Percentiles rank a stretch among this genome's conserved stretches.
Evolutionary conservation across 1,284 basidiomycete genomes (phyloP).

Genomic region (Tylopilus sp.): DNA sequence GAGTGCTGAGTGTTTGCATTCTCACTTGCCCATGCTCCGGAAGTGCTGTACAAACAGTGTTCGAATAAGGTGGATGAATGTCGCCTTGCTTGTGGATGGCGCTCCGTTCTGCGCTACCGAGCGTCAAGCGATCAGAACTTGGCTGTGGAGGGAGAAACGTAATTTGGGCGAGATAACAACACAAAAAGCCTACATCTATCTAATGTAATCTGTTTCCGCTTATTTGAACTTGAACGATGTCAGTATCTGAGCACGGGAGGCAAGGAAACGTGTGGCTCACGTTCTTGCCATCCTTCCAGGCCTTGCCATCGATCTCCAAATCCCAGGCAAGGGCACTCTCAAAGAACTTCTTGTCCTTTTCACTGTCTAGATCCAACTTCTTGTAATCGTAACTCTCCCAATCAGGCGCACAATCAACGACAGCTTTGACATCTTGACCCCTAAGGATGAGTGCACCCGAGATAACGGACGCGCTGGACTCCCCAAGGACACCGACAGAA

Average conservation of each 20-base stretch:
- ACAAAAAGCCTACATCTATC: slow-evolving; percentile 26
- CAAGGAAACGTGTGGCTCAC: slow-evolving; percentile 43
- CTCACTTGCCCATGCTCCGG: too few relatives aligned
- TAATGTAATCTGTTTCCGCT: slow-evolving; percentile 13
- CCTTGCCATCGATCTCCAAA: slow-evolving; percentile 78
- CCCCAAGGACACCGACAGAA: slow-evolving; percentile 87
- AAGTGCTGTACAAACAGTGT: too few relatives aligned
- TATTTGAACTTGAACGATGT: slow-evolving; percentile 26
- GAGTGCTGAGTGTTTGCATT: too few relatives aligned
- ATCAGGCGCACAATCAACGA: slow-evolving; percentile 86
- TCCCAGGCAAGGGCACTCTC: slow-evolving; percentile 91
- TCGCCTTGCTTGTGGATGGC: too few relatives aligned
- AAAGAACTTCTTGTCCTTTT: slow-evolving; percentile 82
- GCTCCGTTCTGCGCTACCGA: too few relatives aligned
- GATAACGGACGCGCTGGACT: slow-evolving; percentile 73
- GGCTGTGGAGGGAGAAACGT: neutral
- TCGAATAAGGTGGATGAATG: too few relatives aligned
- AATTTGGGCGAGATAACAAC: slow-evolving; percentile 3
- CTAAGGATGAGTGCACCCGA: slow-evolving; percentile 80
- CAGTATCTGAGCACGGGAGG: neutral
- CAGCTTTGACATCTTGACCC: slow-evolving; percentile 67
- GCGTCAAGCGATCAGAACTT: too few relatives aligned
- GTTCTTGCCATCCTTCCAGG: slow-evolving; percentile 85
- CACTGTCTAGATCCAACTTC: slow-evolving; percentile 64
- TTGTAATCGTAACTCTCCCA: slow-evolving; percentile 87